phyloP scores from a whole-genome alignment of 2,329 filamentous ascomycete species.

The Aspergillus piperis region DNA sequence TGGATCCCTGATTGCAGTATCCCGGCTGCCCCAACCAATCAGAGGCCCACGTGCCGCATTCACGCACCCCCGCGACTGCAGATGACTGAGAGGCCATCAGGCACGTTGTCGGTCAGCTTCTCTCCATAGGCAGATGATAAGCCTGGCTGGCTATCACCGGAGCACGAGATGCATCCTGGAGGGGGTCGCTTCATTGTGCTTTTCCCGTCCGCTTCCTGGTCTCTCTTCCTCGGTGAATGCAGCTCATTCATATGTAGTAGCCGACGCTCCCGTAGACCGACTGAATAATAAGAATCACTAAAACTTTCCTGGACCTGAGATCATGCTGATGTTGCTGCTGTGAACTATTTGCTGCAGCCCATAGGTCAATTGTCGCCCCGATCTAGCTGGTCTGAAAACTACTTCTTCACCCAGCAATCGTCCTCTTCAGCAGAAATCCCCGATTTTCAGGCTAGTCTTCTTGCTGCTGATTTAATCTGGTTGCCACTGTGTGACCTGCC shows the following conservation, averaged over 20 bases:
- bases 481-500: not conserved
- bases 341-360: not conserved
- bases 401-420: not conserved
- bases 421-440: not conserved
- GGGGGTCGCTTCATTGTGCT: not conserved
- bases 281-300: not conserved
- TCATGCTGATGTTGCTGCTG: not conserved
- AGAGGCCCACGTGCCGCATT: slow-evolving; percentile 21
- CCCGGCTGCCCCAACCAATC: slow-evolving; percentile 13
- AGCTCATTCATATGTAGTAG: slow-evolving; percentile 3
- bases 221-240: not conserved
- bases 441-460: not conserved
- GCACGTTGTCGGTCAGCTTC: slow-evolving; percentile 24
- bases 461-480: not conserved
- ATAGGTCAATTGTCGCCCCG: not conserved
- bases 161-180: slow-evolving; percentile 5
- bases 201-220: not conserved
- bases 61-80: slow-evolving; percentile 18
- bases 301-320: not conserved
- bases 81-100: slow-evolving; percentile 15
- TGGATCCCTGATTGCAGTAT: slow-evolving; percentile 2
- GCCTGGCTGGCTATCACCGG: not conserved
- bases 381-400: not conserved
- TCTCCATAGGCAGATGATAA: slow-evolving; percentile 24
- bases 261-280: slow-evolving; percentile 11